Evolutionary conservation across 805 yeast species (phyloP), one percentile per base, ranked within the genome.

Genomic region (Cyberlindnera maclurae): DNA sequence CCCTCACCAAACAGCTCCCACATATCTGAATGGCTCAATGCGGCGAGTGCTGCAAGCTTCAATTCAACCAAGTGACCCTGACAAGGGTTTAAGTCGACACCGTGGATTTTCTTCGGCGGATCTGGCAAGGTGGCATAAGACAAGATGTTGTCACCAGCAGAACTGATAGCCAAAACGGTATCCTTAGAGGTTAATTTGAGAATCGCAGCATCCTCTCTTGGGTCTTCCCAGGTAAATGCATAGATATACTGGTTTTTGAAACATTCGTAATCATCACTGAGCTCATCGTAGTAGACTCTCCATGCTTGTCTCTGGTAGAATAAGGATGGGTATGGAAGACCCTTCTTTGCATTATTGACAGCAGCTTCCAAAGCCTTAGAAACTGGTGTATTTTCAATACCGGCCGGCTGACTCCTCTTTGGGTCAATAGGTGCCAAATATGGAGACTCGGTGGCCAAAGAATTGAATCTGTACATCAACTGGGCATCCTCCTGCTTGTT

Each of bases 221-320:
- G 94, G 55, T 85, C 95, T 60, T 84, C 95, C 95, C 95, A 84
- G 6, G 94, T 84, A 60, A 84, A 84, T 4, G 94, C 89, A 55
- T 84, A 85, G 43, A 84, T 85, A 58, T 82, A 84, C 62, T 84
- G 88, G 54, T 82, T 71, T 42, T 73, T 76, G 65, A 84, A 84
- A 58, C 82, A 88, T 36, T 71, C 73, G 55, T 80, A 80, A 48
- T 72, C 71, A 7, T 81, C 77, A 52, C 75, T 74, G 47, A 77
- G 57, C 52, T 82, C 90, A 57, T 84, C 87, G 52, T 78, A 84
- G 62, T 77, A 84, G 31, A 83, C 87, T 53, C 95, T 70, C 81
- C 89, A 83, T 18, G 77, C 68, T 55, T 83, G 83, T 36, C 63
- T 67, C 61, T 85, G 94, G 63, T 84, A 84, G 62, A 82, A 85